Conservation (phyloP, 2,329 filamentous ascomycete genomes). For the Fusarium euwallaceae region DNA sequence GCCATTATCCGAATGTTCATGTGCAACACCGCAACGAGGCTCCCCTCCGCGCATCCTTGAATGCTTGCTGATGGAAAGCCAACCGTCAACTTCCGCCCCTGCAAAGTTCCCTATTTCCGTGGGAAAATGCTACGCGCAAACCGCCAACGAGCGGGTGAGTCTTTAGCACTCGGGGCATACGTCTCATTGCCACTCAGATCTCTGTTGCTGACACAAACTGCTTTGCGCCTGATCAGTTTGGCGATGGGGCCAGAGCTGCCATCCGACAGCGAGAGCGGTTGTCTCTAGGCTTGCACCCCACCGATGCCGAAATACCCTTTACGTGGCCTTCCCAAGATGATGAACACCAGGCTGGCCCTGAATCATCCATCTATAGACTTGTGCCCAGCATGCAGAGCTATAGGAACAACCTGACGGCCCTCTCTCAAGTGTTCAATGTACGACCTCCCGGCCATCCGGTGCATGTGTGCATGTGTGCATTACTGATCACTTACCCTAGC, state of each 20-base stretch:
- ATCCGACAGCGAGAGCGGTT: slow-evolving; percentile 54
- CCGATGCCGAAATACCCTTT: slow-evolving; percentile 45
- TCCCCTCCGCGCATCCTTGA: slow-evolving; percentile 35
- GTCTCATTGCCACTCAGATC: background rate
- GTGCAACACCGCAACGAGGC: slow-evolving; percentile 35
- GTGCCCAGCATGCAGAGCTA: slow-evolving; percentile 54
- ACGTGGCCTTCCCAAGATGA: slow-evolving; percentile 50
- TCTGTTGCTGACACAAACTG: slow-evolving; percentile 18
- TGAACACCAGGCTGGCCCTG: slow-evolving; percentile 20
- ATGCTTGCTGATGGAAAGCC: slow-evolving; percentile 47
- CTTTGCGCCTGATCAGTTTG: slow-evolving; percentile 50
- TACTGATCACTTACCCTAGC: slow-evolving; percentile 50
- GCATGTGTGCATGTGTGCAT: background rate
- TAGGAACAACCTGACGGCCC: slow-evolving; percentile 68
- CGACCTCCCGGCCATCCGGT: slow-evolving; percentile 12
- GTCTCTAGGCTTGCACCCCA: slow-evolving; percentile 38
- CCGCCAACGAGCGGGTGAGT: slow-evolving; percentile 54
- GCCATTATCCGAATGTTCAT: slow-evolving; percentile 31
- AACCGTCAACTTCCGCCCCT: slow-evolving; percentile 25
- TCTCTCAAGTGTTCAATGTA: slow-evolving; percentile 71
- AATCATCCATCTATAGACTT: slow-evolving; percentile 46
- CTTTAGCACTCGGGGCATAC: background rate
- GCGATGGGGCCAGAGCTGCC: slow-evolving; percentile 49
- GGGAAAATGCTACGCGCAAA: slow-evolving; percentile 55
- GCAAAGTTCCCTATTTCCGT: slow-evolving; percentile 48